These are phyloP conservation scores for Cryphonectria naterciae DNA, from an alignment of 2,329 filamentous ascomycete species.

Conservation along the genomic window DNA sequence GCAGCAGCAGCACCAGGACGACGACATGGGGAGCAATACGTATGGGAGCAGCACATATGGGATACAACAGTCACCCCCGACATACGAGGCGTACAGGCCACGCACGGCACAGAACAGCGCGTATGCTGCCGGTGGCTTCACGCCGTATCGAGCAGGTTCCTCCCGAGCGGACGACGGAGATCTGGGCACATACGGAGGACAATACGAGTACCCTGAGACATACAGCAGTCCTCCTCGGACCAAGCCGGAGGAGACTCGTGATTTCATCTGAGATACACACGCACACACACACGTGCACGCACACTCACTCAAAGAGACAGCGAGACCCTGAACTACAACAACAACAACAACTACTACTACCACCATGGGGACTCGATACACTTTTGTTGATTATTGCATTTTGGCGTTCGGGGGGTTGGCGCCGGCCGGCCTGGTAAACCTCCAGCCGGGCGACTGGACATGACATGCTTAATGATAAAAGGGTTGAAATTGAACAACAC, in stretches of 20 bases:
- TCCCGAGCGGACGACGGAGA: constrained; percentile 22
- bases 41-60: neutral
- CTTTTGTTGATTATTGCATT: constrained; percentile 1
- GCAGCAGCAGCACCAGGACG: neutral
- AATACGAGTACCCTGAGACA: constrained; percentile 13
- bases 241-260: constrained; percentile 3
- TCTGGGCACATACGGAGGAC: constrained; percentile 21
- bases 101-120: constrained; percentile 6
- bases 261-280: neutral
- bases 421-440: neutral
- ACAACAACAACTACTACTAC: neutral
- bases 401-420: neutral
- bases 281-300: neutral
- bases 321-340: neutral
- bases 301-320: no score
- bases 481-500: neutral
- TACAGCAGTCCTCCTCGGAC: constrained; percentile 4
- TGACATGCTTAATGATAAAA: constrained; percentile 8
- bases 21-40: neutral
- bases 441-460: constrained; percentile 7
- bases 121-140: constrained; percentile 7
- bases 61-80: neutral
- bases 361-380: neutral
- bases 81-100: constrained; percentile 22
- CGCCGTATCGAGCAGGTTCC: constrained; percentile 11